Conservation (phyloP, 495 filamentous ascomycete genomes). For the Lasiosphaeris hirsuta region DNA sequence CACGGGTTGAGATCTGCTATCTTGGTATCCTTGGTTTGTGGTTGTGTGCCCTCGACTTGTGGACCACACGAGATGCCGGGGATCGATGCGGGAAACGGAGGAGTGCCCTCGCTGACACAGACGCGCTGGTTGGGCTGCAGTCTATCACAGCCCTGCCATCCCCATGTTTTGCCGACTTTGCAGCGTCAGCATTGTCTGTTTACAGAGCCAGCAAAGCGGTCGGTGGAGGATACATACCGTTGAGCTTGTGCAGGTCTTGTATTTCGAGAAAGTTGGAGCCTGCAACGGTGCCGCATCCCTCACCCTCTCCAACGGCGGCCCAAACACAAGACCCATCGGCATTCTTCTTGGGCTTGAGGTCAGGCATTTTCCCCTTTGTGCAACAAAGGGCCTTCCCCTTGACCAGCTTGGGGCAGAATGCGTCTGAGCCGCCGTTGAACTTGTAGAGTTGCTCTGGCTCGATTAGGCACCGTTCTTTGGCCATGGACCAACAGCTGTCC, state of each 20-base stretch:
- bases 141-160: slow-evolving; percentile 37
- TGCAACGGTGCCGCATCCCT: slow-evolving; percentile 24
- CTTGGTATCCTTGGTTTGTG: slow-evolving; percentile 13
- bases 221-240: slow-evolving; percentile 7
- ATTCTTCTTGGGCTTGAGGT: slow-evolving; percentile 30
- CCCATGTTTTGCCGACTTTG: slow-evolving; percentile 33
- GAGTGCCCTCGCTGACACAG: slow-evolving; percentile 38
- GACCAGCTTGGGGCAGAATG: slow-evolving; percentile 30
- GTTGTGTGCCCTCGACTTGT: slow-evolving; percentile 5
- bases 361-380: slow-evolving; percentile 12
- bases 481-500: slow-evolving; percentile 39
- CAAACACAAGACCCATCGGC: slow-evolving; percentile 34
- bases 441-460: slow-evolving; percentile 32
- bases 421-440: slow-evolving; percentile 27
- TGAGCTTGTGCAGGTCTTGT: slow-evolving; percentile 31
- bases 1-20: slow-evolving; percentile 30
- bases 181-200: no score
- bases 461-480: slow-evolving; percentile 31
- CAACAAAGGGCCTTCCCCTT: slow-evolving; percentile 18
- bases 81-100: slow-evolving; percentile 37
- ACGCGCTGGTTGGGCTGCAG: slow-evolving; percentile 29
- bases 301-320: slow-evolving; percentile 25
- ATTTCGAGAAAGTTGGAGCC: slow-evolving; percentile 22
- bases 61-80: slow-evolving; percentile 43
- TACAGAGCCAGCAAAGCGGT: no score